Evolutionary conservation across 2,329 filamentous ascomycete genomes (phyloP).

Genomic region (Phyllosticta citribraziliensis): DNA sequence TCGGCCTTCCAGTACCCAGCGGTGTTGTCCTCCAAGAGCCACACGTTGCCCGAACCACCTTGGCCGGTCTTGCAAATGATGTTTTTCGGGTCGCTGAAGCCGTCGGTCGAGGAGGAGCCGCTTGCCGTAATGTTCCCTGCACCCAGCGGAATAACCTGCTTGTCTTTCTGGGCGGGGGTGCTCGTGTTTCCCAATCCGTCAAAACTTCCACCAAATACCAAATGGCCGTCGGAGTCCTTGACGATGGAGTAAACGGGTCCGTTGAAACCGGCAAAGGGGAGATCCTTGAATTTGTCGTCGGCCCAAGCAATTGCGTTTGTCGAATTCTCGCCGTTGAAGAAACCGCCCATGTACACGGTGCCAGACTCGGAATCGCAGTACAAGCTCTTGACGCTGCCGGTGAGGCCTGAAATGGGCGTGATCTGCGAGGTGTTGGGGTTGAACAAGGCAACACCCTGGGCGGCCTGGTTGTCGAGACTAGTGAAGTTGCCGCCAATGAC

Average conservation of each 20-base stretch:
- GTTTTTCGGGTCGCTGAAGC: slow-evolving; percentile 66
- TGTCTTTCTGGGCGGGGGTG: slow-evolving; percentile 54
- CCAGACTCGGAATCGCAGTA: slow-evolving; percentile 68
- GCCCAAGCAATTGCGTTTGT: slow-evolving; percentile 85
- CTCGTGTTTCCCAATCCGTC: slow-evolving; percentile 83
- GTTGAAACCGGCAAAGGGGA: slow-evolving; percentile 92
- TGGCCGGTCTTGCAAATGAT: slow-evolving; percentile 68
- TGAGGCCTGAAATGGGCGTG: slow-evolving; percentile 67
- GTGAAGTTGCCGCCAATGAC: slow-evolving; percentile 94
- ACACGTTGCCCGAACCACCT: slow-evolving; percentile 67
- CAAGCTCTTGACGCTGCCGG: slow-evolving; percentile 71
- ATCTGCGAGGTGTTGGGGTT: slow-evolving; percentile 62
- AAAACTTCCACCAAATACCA: slow-evolving; percentile 87
- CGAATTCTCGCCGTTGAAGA: slow-evolving; percentile 69
- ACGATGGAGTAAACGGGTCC: slow-evolving; percentile 80
- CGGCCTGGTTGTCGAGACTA: slow-evolving; percentile 66
- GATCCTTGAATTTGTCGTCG: slow-evolving; percentile 57
- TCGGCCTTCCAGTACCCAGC: slow-evolving; percentile 75
- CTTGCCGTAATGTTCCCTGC: slow-evolving; percentile 63
- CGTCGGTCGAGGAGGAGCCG: slow-evolving; percentile 50
- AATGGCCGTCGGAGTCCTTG: slow-evolving; percentile 68
- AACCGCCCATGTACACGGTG: slow-evolving; percentile 85
- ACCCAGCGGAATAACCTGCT: slow-evolving; percentile 74
- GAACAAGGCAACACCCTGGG: slow-evolving; percentile 70
- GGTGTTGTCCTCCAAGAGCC: slow-evolving; percentile 66